Conservation (phyloP, 2,329 filamentous ascomycete genomes). For the Didymella glomerata region DNA sequence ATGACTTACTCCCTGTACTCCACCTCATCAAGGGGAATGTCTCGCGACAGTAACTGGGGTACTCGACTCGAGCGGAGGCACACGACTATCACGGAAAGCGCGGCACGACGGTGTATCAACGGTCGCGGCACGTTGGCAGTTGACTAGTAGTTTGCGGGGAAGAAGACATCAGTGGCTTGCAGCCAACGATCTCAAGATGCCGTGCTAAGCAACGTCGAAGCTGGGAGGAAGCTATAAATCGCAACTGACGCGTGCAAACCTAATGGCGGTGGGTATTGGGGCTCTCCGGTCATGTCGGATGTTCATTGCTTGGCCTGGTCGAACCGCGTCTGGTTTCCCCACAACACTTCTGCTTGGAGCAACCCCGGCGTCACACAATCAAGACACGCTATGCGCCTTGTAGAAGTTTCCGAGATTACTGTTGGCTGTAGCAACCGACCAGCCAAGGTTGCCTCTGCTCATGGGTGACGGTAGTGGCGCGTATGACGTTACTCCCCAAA, state of each 20-base stretch:
- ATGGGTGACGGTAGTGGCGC: constrained; percentile 31
- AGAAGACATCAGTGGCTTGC: constrained; percentile 20
- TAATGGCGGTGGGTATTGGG: constrained; percentile 15
- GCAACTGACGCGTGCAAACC: constrained; percentile 12
- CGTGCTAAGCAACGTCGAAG: constrained; percentile 11
- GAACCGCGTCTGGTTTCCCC: constrained; percentile 30
- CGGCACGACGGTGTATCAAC: constrained; percentile 13
- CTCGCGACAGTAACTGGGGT: constrained; percentile 7
- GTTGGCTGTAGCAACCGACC: constrained; percentile 27
- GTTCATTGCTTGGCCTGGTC: constrained; percentile 27
- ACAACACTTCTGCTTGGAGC: constrained; percentile 29
- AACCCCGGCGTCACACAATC: constrained; percentile 30
- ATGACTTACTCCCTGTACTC: constrained; percentile 8
- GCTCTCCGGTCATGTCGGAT: constrained; percentile 21
- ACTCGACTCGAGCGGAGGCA: constrained; percentile 9
- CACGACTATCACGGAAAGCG: constrained; percentile 11
- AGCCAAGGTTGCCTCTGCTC: constrained; percentile 28
- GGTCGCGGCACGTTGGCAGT: constrained; percentile 18
- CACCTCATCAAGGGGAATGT: constrained; percentile 1
- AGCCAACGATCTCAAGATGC: constrained; percentile 3
- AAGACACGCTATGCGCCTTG: constrained; percentile 29
- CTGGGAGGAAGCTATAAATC: constrained; percentile 10
- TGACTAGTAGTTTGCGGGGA: constrained; percentile 22
- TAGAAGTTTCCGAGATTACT: constrained; percentile 23
- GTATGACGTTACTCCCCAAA: constrained; percentile 33